Evolutionary conservation across 345 rosid species (phyloP), one percentile per base, ranked within the genome.

Genomic region (Orychophragmus violaceus): DNA sequence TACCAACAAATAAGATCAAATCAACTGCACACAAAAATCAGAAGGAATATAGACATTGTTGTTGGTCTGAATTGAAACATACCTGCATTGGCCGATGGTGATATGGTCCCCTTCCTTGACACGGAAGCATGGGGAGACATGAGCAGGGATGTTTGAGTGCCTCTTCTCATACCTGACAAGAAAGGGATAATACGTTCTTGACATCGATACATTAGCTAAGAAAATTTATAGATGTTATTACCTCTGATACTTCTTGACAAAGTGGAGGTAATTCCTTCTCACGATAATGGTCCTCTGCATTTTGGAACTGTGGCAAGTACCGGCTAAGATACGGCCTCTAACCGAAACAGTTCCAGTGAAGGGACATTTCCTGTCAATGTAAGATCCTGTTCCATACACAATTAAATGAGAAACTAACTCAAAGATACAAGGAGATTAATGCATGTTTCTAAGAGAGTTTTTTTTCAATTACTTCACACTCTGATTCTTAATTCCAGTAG

Each of bases 291-390:
- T 90, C 68, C 97, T 79, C 64, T 66, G 76, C 97, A 90, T 90
- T 69, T 84, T 90, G 8, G 95, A 92, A 62, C 92, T 87, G 82
- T 90, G 97, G 76, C 97, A 90, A 42, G 87, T 87, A 29, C 95
- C 97, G 2, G 91, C 84, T 28, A 90, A 72, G 70, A 90, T 90
- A 48, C 97, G 88, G 3, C 97, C 97, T 66, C 97, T 85, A 36
- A 90, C 68, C 5, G 97, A 90, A 54, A 90, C 97, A 62, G 68
- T 81, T 50, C 95, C 91, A 29, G 97, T 83, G 72, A 90, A 90
- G 0, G 97, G 97, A 41, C 95, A 87, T 70, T 87, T 90, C 82
- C 85, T 84, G 33, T 90, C 96, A 66, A 90, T 82, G 75, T 84
- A 90, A 8, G 88, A 72, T 33, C 97, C 92, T 90, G 58, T 35